Evolutionary conservation across 192 early-diverging fungal species (phyloP), one percentile per base, ranked within the genome.

Genomic region (Mycoemilia scoparia): DNA sequence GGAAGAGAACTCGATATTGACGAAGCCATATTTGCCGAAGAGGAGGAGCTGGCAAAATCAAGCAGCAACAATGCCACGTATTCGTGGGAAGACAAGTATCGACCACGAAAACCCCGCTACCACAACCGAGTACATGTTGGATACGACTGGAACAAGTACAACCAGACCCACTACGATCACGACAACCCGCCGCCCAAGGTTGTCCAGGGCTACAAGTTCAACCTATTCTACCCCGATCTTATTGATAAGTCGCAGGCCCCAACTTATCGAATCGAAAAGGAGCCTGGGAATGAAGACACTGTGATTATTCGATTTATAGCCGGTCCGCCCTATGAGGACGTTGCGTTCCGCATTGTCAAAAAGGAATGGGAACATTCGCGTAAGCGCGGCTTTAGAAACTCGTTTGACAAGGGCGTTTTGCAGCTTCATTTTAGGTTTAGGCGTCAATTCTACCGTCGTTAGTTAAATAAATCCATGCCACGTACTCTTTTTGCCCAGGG

Each of bases 141-240:
- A 21, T 95, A 90, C 43, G 90, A 96, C 56, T 98, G 93, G 93
- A 98, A 96, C 71, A 90, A 96, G 67, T 98, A 96, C 46, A 98
- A 98, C 44, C 86, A 88, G 46, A 90, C 84, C 3, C 93, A 98
- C 57, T 98, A 98, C 59, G 87, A 92, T 44, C 65, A 68, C 36
- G 91, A 95, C 45, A 98, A 98, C 32, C 91, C 91, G 7, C 93
- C 93, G 25, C 93, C 93, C 12, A 98, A 96, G 66, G 76, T 80
- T 22, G 87, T 90, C 1, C 87, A 93, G 55, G 88, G 90, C 0
- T 97, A 93, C 70, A 91, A 89, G 63, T 90, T 92, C 64, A 96
- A 96, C 59, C 79, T 98, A 24, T 98, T 96, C 53, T 98, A 92
- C 49, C 93, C 90, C 2, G 93, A 98, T 57, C 71, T 98, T 12